Evolutionary conservation across 2,329 filamentous ascomycete species (phyloP).

Genomic region (Mollisiaceae sp.): DNA sequence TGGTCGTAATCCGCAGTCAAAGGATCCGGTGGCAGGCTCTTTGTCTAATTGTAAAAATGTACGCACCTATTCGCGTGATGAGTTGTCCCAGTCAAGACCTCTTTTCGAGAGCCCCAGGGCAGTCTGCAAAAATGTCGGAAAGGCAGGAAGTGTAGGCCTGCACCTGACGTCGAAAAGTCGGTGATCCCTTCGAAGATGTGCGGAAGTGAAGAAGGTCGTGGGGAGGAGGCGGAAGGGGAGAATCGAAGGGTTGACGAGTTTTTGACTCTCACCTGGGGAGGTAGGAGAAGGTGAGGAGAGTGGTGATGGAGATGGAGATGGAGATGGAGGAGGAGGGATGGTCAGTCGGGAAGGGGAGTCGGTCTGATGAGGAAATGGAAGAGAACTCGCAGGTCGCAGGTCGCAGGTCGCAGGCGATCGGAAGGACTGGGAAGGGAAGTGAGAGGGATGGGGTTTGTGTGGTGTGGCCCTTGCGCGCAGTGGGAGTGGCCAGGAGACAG

Average conservation of each 20-base stretch:
- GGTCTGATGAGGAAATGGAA: conserved; percentile 10
- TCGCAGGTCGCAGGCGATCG: conserved; percentile 4
- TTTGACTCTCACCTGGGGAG: conserved; percentile 12
- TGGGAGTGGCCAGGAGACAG: neutral
- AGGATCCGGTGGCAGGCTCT: conserved; percentile 1
- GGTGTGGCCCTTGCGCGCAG: neutral
- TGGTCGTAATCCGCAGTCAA: neutral
- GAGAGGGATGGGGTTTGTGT: neutral
- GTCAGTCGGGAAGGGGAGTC: neutral
- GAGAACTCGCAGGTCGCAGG: conserved; percentile 1
- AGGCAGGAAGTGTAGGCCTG: conserved; percentile 28
- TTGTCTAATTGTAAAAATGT: conserved; percentile 11
- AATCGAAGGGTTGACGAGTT: neutral
- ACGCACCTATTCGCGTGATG: conserved; percentile 28
- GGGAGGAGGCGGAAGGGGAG: neutral
- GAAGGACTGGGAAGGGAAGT: neutral
- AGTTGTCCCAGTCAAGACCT: conserved; percentile 3
- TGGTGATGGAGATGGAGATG: neutral
- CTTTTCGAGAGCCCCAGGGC: conserved; percentile 12
- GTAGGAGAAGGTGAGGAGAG: conserved; percentile 10
- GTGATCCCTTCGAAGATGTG: conserved; percentile 20
- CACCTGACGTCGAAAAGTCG: conserved; percentile 28
- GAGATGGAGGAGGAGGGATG: neutral
- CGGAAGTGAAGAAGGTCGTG: neutral
- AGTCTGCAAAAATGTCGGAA: conserved; percentile 10